A percentile compares a stretch with the other conserved stretches of the same genome.
Conservation (phyloP, 345 rosid species). For the Gossypium sturtianum region DNA sequence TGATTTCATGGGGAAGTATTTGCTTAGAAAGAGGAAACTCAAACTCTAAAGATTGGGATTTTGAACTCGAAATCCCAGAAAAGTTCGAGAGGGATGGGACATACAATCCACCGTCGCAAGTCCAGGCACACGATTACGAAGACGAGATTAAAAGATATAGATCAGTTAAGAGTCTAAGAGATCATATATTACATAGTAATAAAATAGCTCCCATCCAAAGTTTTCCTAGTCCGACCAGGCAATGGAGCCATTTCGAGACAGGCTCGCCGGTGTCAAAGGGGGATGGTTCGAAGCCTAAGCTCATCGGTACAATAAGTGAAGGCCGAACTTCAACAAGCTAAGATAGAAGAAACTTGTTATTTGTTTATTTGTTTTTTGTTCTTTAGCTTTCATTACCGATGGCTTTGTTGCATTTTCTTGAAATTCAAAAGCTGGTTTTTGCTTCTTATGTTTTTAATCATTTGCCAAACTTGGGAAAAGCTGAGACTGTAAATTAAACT, state of each 20-base stretch:
- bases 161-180: slow-evolving; percentile 47
- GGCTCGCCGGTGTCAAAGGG: slow-evolving; percentile 19
- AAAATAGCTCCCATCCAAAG: slow-evolving; percentile 20
- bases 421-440: background rate
- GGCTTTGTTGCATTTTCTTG: slow-evolving; percentile 4
- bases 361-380: background rate
- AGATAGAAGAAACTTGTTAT: slow-evolving; percentile 6
- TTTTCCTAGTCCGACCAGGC: slow-evolving; percentile 33
- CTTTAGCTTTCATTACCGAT: background rate
- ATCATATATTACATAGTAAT: slow-evolving; percentile 41
- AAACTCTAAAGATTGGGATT: slow-evolving; percentile 21
- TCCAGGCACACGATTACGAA: slow-evolving; percentile 27
- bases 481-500: slow-evolving; percentile 23
- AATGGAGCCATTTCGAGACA: slow-evolving; percentile 21
- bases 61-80: slow-evolving; percentile 28
- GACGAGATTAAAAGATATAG: slow-evolving; percentile 40
- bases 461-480: background rate
- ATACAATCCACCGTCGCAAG: slow-evolving; percentile 26
- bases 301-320: slow-evolving; percentile 18
- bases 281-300: slow-evolving; percentile 8
- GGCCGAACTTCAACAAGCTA: slow-evolving; percentile 22
- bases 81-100: slow-evolving; percentile 30
- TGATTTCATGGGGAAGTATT: slow-evolving; percentile 57
- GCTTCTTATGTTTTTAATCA: slow-evolving; percentile 11
- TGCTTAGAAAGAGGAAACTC: slow-evolving; percentile 36